Conservation (phyloP, 208 protist species). For the Acanthamoeba rhysodes region DNA sequence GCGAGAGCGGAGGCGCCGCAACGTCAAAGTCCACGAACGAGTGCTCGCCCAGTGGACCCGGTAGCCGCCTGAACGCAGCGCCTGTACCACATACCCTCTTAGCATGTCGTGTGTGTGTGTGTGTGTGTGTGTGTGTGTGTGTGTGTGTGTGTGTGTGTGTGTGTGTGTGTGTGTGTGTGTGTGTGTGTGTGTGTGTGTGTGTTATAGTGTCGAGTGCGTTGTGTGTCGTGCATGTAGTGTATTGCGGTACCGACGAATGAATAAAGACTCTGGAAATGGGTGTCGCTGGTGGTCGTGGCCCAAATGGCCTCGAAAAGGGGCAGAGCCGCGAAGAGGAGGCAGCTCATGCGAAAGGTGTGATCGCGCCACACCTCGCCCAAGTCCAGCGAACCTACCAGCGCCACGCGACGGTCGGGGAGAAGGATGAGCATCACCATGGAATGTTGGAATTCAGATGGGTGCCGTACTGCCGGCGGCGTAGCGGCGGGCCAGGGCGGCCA, state of each 20-base stretch:
- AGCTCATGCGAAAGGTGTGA: neutral
- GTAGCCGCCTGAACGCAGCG: neutral
- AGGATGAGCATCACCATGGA: neutral
- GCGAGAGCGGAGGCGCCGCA: conserved; percentile 1
- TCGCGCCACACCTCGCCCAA: neutral
- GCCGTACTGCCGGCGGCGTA: neutral
- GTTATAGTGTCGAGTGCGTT: too few species aligned
- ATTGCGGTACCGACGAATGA: neutral
- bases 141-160: too few species aligned
- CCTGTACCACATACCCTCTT: neutral
- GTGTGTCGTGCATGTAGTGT: too few species aligned
- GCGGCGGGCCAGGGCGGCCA: neutral
- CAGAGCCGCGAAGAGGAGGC: neutral
- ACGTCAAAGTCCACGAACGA: conserved; percentile 44
- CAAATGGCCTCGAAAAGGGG: conserved; percentile 11
- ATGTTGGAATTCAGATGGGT: neutral
- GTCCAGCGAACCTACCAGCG: neutral
- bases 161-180: neutral
- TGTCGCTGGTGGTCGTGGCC: neutral
- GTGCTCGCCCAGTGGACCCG: conserved; percentile 29
- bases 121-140: too few species aligned
- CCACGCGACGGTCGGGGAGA: too few species aligned
- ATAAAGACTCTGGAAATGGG: neutral
- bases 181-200: too few species aligned
- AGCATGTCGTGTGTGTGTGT: neutral